phyloP scores from a whole-genome alignment of 202 grass and related monocot species.

The Zizania palustris region DNA sequence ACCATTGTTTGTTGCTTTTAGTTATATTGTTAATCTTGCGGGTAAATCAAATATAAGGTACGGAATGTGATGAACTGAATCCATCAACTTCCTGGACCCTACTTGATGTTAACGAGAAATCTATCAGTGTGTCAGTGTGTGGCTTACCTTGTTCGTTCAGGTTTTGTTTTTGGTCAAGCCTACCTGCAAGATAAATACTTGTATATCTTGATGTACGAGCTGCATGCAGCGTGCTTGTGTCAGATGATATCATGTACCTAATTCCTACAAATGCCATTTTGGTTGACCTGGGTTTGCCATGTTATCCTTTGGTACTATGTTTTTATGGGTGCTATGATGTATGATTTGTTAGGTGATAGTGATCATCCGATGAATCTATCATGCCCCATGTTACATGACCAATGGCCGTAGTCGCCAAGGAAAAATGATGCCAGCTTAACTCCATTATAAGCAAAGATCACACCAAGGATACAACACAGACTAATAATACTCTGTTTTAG shows the following conservation, averaged over 20 bases:
- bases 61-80: not conserved
- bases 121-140: not conserved
- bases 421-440: conserved; percentile 21
- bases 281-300: not conserved
- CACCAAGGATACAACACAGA: not conserved
- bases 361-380: not conserved
- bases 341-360: not conserved
- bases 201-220: too few relatives aligned
- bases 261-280: not conserved
- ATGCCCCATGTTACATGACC: conserved; percentile 17
- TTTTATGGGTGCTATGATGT: not conserved
- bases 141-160: not conserved
- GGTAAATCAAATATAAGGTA: not conserved
- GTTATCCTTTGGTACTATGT: not conserved
- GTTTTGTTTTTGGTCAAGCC: not conserved
- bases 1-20: not conserved
- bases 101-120: not conserved
- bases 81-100: conserved; percentile 10
- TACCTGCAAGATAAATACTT: conserved; percentile 3
- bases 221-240: not conserved
- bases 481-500: not conserved
- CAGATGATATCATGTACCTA: not conserved
- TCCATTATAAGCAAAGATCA: not conserved
- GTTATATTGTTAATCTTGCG: not conserved
- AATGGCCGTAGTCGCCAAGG: not conserved